Evolutionary conservation across 1,284 basidiomycete species (phyloP).

Genomic region (Moniliella sp.): DNA sequence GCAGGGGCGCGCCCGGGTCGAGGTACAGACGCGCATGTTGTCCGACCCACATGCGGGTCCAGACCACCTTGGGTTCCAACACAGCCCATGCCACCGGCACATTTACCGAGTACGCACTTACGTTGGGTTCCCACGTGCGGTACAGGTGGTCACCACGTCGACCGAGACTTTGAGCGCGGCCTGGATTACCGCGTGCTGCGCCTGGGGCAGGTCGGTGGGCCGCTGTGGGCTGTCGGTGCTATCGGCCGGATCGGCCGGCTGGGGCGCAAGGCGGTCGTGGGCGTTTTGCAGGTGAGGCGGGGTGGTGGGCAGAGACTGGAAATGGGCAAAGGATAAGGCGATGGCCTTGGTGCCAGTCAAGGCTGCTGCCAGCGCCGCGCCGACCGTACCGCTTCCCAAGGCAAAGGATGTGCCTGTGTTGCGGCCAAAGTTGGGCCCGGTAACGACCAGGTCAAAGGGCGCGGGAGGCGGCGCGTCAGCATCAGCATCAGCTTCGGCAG

Average conservation of each 20-base stretch:
- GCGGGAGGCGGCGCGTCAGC: too few relatives aligned
- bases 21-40: slow-evolving; percentile 4
- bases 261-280: too few relatives aligned
- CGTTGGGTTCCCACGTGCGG: slow-evolving; percentile 14
- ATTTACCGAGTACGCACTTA: slow-evolving; percentile 24
- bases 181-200: slow-evolving; percentile 2
- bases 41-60: slow-evolving; percentile 25
- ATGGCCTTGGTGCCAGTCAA: slow-evolving; percentile 16
- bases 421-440: slow-evolving; percentile 29
- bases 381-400: slow-evolving; percentile 26
- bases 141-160: slow-evolving; percentile 13
- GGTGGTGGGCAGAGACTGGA: slow-evolving; percentile 4
- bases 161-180: slow-evolving; percentile 10
- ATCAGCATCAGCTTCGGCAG: too few relatives aligned
- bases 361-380: slow-evolving; percentile 21
- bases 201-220: too few relatives aligned
- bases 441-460: slow-evolving; percentile 23
- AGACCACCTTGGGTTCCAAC: slow-evolving; percentile 13
- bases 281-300: too few relatives aligned
- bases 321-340: slow-evolving; percentile 25
- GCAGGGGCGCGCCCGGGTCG: too few relatives aligned
- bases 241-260: too few relatives aligned
- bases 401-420: slow-evolving; percentile 30
- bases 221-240: too few relatives aligned
- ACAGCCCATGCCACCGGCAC: slow-evolving; percentile 23